Base-by-base conservation (phyloP, 1,284 basidiomycete genomes). In the Tremellales sp. region DNA sequence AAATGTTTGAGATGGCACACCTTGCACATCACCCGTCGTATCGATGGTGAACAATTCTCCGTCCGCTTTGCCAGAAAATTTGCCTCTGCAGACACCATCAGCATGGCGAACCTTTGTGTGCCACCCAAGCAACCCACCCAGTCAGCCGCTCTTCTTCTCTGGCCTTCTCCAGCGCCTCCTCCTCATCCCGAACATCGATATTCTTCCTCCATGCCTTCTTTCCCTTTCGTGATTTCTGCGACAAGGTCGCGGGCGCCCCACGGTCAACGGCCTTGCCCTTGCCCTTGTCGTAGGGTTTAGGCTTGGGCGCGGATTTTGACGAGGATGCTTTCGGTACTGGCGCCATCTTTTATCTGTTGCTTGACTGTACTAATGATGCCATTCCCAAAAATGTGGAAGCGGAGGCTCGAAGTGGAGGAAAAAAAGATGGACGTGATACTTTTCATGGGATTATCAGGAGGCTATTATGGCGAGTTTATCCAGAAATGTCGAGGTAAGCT, bases 181-280 rank as follows among this genome's bases (percentile, higher is more conserved):
- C 89, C 32, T 90, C 81, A 31, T 80, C 80, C 22, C 79, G 79
- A 36, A 92, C 78, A 66, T 92, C 82, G 44, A 92, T 82, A 70
- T 94, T 87, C 75, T 95, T 95, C 62, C 92, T 75, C 92, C 92
- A 95, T 45, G 90, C 83, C 50, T 81, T 82, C 73, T 94, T 95
- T 40, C 89, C 87, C 70, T 91, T 95, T 47, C 91, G 76, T 56
- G 84, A 88, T 0, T 81, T 72, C 66, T 93, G 89, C 10, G 74
- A 77, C 39, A 77, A 78, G 58, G 85, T 83, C 1, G 85, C 76
- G 0, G 86, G 86, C 4, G 85, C 85, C 18, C 74, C 74, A 24
- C 61, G 39, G 39, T 60, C 48, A 24, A 56, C 45, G 2, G 36
- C 43, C 18, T 45, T 22, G 1, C 22, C 24, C 14, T 22, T 39